Conservation (phyloP, 441 rosid species). For the Syzygium malaccense region DNA sequence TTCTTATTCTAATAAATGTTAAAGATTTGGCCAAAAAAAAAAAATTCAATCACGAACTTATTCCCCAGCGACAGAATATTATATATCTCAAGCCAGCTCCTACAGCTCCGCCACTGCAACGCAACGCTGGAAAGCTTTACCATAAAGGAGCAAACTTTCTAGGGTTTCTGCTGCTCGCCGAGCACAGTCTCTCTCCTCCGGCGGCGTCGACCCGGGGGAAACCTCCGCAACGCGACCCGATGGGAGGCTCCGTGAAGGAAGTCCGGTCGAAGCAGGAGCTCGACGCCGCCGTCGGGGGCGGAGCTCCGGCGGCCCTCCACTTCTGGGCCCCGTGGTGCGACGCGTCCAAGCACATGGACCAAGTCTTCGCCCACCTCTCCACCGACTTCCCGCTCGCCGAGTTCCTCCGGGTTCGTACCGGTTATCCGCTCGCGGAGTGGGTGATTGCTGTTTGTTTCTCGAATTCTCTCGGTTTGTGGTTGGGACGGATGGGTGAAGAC, state of each 20-base stretch:
- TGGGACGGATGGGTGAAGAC: neutral
- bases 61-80: neutral
- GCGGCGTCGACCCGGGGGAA: neutral
- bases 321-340: constrained; percentile 99
- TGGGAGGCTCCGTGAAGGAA: constrained; percentile 86
- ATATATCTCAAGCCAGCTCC: neutral
- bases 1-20: neutral
- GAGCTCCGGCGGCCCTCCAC: constrained; percentile 54
- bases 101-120: neutral
- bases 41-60: neutral
- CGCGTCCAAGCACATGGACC: constrained; percentile 97
- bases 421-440: neutral
- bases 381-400: constrained; percentile 78
- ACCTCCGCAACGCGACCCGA: neutral
- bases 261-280: constrained; percentile 71
- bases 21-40: neutral
- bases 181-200: neutral
- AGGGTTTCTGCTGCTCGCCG: neutral
- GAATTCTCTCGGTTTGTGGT: neutral
- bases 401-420: constrained; percentile 59
- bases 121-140: neutral
- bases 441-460: neutral
- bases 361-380: constrained; percentile 84
- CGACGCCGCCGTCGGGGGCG: constrained; percentile 41
- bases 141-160: neutral